phyloP scores from a whole-genome alignment of 2,329 filamentous ascomycete genomes.

The Nakataea oryzae region DNA sequence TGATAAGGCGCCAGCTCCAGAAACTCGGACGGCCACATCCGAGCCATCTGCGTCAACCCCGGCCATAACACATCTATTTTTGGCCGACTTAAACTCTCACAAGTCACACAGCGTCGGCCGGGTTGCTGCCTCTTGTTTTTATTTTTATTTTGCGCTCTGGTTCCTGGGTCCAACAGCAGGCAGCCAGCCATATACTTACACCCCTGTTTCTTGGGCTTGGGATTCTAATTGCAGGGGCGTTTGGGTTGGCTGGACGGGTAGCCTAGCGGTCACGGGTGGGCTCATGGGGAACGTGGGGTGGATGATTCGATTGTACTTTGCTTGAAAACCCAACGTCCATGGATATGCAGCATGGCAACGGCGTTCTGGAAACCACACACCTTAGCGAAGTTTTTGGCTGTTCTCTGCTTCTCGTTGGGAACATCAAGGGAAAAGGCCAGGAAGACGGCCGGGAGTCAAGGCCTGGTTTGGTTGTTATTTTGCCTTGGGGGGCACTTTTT shows the following conservation, averaged over 20 bases:
- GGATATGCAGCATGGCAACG: slow-evolving; percentile 5
- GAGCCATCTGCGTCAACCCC: neutral
- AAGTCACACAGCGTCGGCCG: neutral
- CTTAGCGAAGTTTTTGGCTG: neutral
- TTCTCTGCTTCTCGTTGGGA: neutral
- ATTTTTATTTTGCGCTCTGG: neutral
- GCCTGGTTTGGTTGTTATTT: neutral
- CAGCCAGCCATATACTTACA: neutral
- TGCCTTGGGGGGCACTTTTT: neutral
- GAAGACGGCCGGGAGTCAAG: neutral
- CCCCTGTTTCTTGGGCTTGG: neutral
- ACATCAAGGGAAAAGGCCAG: neutral
- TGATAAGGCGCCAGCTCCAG: neutral
- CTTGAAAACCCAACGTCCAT: neutral
- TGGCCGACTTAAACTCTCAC: neutral
- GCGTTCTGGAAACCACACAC: slow-evolving; percentile 4
- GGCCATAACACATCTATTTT: neutral
- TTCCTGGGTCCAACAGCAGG: neutral
- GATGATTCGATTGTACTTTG: neutral
- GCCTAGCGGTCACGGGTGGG: neutral
- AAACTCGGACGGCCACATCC: neutral
- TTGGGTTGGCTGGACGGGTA: neutral
- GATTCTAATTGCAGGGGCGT: slow-evolving; percentile 1
- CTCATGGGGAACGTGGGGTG: neutral
- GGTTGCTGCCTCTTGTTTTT: neutral